Evolutionary conservation across 176 grass and related monocot genomes (phyloP).

Genomic region (Raddia guianensis): DNA sequence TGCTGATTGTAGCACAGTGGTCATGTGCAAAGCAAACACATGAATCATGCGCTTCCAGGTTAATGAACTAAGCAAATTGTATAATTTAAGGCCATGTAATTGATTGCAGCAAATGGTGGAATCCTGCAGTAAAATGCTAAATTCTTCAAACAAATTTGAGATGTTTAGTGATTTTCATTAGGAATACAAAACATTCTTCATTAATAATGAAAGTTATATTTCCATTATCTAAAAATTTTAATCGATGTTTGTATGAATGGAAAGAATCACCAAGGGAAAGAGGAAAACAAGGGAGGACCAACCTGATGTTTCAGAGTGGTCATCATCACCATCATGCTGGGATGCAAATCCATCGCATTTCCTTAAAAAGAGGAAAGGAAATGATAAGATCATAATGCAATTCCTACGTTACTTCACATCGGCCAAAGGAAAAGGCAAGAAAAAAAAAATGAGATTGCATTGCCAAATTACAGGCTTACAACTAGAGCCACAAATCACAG

Average conservation of each 20-base stretch:
- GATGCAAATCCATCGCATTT: slow-evolving; percentile 32
- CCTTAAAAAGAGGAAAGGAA: slow-evolving; percentile 7
- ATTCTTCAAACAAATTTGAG: background rate
- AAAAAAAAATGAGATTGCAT: background rate
- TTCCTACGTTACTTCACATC: background rate
- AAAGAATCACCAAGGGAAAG: background rate
- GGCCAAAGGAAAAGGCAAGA: background rate
- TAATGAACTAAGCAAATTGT: slow-evolving; percentile 1
- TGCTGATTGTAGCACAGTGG: background rate
- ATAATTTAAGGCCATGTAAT: background rate
- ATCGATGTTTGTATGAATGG: background rate
- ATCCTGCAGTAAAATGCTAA: background rate
- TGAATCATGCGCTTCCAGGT: background rate
- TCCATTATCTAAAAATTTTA: too few relatives aligned
- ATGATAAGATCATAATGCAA: background rate
- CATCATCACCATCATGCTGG: slow-evolving; percentile 24
- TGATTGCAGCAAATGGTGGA: background rate
- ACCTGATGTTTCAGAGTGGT: slow-evolving; percentile 47
- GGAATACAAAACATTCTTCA: background rate
- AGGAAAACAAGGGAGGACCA: background rate
- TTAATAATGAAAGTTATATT: background rate
- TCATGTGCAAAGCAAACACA: background rate
- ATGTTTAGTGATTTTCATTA: background rate
- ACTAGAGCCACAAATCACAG: background rate
- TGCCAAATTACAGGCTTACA: background rate